Conservation (phyloP, 129 eudicot species). For the Scalesia atractyloides region DNA sequence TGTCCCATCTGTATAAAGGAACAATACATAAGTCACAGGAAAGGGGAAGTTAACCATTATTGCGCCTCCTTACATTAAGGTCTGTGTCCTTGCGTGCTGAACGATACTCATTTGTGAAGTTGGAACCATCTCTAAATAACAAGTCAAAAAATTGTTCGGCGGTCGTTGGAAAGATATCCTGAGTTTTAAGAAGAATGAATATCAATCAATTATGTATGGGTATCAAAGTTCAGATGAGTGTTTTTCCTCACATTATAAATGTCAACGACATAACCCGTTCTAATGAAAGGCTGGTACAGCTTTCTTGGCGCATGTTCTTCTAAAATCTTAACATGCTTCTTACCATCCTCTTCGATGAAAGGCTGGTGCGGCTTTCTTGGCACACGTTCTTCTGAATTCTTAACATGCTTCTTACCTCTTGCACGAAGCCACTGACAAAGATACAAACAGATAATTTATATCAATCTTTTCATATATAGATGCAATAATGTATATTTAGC, state of each 20-base stretch:
- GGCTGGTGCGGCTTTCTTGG: too few relatives aligned
- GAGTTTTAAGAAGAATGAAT: conserved; percentile 20
- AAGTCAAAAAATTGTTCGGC: conserved; percentile 74
- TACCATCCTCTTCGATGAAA: not conserved
- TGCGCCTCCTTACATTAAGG: conserved; percentile 51
- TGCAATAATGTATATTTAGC: not conserved
- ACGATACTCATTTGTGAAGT: conserved; percentile 72
- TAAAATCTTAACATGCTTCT: conserved; percentile 39
- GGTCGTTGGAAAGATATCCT: conserved; percentile 70
- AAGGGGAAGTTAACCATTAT: conserved; percentile 1
- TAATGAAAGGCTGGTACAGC: conserved; percentile 61
- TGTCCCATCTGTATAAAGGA: conserved; percentile 63
- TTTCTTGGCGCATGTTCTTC: conserved; percentile 59
- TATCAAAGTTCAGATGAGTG: conserved; percentile 66
- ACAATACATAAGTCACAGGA: not conserved
- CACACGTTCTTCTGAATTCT: too few relatives aligned
- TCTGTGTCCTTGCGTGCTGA: conserved; percentile 65
- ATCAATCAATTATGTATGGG: conserved; percentile 18
- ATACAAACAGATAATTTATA: conserved; percentile 18
- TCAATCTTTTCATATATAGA: not conserved
- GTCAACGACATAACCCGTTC: conserved; percentile 68
- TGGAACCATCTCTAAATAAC: conserved; percentile 70
- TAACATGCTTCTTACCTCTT: too few relatives aligned
- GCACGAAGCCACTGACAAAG: conserved; percentile 78
- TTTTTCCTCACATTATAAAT: conserved; percentile 71